Evolutionary conservation across 2,329 filamentous ascomycete genomes (phyloP), one percentile per base, ranked within the genome.

Genomic region (Aureobasidium musti): DNA sequence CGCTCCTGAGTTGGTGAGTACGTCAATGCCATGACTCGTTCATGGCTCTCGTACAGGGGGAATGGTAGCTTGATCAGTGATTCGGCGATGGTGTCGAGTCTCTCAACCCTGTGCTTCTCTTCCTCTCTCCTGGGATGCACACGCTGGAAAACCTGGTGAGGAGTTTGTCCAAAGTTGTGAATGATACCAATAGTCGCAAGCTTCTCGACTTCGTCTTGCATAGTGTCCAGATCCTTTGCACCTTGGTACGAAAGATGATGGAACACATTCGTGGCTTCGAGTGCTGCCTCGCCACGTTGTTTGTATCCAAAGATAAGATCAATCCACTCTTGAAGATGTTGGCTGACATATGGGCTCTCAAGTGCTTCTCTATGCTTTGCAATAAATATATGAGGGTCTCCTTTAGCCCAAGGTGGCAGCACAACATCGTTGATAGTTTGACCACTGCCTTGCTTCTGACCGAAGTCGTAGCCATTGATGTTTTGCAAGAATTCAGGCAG

Each of bases 161-260:
- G 95, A 1, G 96, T 99, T 77, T 99, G 95, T 0, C 95, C 95
- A 77, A 99, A 99, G 72, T 98, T 98, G 78, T 99, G 94, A 72
- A 99, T 98, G 71, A 97, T 96, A 39, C 92, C 92, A 64, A 97
- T 97, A 0, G 92, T 94, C 5, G 94, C 91, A 7, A 92, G 83
- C 50, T 92, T 86, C 77, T 98, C 93, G 66, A 94, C 87, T 0
- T 91, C 90, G 74, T 98, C 94, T 8, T 89, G 87, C 68, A 99
- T 98, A 63, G 88, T 89, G 76, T 99, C 95, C 5, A 99, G 81
- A 75, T 99, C 91, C 70, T 91, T 96, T 2, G 94, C 92, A 7
- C 95, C 96, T 68, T 93, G 91, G 74, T 99, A 99, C 0, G 94
- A 98, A 23, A 97, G 84, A 75, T 96, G 91, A 70, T 98, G 94